Conservation (phyloP, 345 rosid genomes). For the Citrus inodora region DNA sequence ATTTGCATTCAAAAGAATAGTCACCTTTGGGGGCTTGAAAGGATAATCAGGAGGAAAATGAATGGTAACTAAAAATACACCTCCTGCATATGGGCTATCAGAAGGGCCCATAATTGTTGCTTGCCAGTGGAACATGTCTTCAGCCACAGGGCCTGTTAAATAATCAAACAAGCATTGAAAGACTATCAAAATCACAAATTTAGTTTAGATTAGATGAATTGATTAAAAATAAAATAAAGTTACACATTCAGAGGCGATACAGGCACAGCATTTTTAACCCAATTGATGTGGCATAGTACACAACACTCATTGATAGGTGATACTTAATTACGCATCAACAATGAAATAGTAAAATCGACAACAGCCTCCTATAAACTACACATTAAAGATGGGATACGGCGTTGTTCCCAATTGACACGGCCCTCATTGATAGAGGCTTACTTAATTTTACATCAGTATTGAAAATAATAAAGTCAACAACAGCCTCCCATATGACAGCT, state of each 20-base stretch:
- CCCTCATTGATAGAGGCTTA: background rate
- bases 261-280: background rate
- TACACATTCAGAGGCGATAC: no score
- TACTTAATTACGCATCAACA: no score
- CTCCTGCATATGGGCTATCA: constrained; percentile 42
- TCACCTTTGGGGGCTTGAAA: constrained; percentile 41
- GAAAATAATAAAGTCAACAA: background rate
- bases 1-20: no score
- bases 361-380: no score
- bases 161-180: background rate
- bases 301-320: background rate
- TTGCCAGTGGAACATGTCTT: constrained; percentile 40
- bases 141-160: constrained; percentile 28
- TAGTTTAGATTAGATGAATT: background rate
- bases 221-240: background rate
- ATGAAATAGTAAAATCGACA: no score
- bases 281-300: background rate
- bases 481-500: background rate
- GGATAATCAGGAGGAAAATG: constrained; percentile 43
- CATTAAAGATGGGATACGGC: no score
- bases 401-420: background rate
- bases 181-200: background rate
- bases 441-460: background rate
- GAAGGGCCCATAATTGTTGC: constrained; percentile 43
- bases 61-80: constrained; percentile 32